phyloP scores from a whole-genome alignment of 208 protist species.

The Acanthamoeba lugdunensis region DNA sequence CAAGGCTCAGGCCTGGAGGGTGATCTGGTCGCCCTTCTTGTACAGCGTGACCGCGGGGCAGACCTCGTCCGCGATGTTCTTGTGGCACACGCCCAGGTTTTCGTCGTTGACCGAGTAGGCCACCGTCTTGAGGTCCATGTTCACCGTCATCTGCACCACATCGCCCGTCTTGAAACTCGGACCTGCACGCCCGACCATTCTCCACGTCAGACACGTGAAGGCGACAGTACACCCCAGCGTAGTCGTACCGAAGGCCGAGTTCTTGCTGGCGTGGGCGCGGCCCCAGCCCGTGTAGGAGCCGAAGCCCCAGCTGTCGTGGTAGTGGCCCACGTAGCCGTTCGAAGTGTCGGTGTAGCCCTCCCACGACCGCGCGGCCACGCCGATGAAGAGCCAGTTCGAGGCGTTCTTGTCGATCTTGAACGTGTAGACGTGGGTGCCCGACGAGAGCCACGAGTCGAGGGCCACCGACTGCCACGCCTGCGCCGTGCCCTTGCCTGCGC shows the following conservation, averaged over 20 bases:
- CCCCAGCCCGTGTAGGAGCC: slow-evolving; percentile 28
- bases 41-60: slow-evolving; percentile 48
- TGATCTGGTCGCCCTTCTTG: slow-evolving; percentile 31
- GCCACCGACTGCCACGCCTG: slow-evolving; percentile 8
- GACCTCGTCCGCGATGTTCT: slow-evolving; percentile 19
- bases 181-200: not conserved
- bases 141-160: slow-evolving; percentile 25
- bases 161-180: slow-evolving; percentile 20
- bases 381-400: slow-evolving; percentile 62
- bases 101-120: slow-evolving; percentile 43
- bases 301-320: slow-evolving; percentile 29
- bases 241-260: not conserved
- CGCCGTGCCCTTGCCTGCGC: not conserved
- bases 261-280: slow-evolving; percentile 31
- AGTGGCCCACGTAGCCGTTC: slow-evolving; percentile 8
- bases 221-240: not conserved
- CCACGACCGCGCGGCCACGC: slow-evolving; percentile 3
- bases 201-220: too few relatives aligned
- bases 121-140: not conserved
- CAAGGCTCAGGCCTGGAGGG: too few relatives aligned
- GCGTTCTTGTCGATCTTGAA: slow-evolving; percentile 45
- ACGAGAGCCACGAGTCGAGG: not conserved
- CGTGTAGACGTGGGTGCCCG: not conserved
- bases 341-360: not conserved
- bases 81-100: slow-evolving; percentile 42